These are phyloP conservation scores for Penicillium sp. DNA, from an alignment of 2,329 filamentous ascomycete species.

Conservation along the genomic window DNA sequence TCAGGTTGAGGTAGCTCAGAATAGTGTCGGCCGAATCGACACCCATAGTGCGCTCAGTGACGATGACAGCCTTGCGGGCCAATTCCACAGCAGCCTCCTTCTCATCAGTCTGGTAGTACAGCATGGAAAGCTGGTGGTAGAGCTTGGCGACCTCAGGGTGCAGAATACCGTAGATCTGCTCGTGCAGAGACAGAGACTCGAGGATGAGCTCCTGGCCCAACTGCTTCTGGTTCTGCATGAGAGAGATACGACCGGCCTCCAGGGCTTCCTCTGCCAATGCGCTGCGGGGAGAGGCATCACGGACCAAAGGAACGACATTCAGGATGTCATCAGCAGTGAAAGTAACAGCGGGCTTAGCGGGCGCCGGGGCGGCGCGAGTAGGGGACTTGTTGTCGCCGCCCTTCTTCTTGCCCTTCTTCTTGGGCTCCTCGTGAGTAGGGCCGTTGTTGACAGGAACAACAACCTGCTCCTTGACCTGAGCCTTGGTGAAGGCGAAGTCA, in stretches of 20 bases:
- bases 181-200: slow-evolving; percentile 93
- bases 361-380: slow-evolving; percentile 39
- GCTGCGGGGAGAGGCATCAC: slow-evolving; percentile 90
- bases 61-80: slow-evolving; percentile 92
- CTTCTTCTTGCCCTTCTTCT: slow-evolving; percentile 60
- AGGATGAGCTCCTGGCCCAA: slow-evolving; percentile 91
- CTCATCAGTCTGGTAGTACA: slow-evolving; percentile 97
- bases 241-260: slow-evolving; percentile 93
- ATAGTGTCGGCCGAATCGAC: slow-evolving; percentile 93
- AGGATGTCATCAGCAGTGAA: slow-evolving; percentile 84
- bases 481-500: slow-evolving; percentile 67
- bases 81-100: slow-evolving; percentile 94
- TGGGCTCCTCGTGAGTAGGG: slow-evolving; percentile 39
- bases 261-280: slow-evolving; percentile 91
- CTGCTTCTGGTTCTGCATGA: slow-evolving; percentile 92
- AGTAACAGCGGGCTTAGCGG: slow-evolving; percentile 54
- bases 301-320: slow-evolving; percentile 91
- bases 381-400: slow-evolving; percentile 52
- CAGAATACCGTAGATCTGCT: slow-evolving; percentile 97
- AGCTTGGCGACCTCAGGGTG: slow-evolving; percentile 94
- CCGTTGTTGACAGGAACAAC: slow-evolving; percentile 40
- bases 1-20: slow-evolving; percentile 92
- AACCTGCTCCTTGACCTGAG: slow-evolving; percentile 36
- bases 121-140: slow-evolving; percentile 91
- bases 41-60: slow-evolving; percentile 89